Conservation (phyloP, 1,284 basidiomycete genomes). For the Naganishia liquefaciens region DNA sequence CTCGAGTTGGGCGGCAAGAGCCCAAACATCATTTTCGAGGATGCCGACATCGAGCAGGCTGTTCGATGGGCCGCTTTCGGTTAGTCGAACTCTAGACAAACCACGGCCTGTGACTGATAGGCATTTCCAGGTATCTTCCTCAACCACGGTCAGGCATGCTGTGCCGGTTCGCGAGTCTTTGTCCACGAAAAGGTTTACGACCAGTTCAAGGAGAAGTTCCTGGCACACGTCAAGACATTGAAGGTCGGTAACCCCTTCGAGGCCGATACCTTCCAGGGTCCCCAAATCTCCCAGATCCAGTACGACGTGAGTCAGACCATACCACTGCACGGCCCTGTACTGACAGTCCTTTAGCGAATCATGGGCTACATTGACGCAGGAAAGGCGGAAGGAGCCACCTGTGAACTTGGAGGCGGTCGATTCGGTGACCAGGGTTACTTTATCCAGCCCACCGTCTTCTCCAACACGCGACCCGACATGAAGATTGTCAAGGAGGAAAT, state of each 20-base stretch:
- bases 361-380: constrained; percentile 87
- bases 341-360: constrained; percentile 62
- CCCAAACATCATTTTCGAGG: constrained; percentile 64
- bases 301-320: constrained; percentile 44
- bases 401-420: constrained; percentile 73
- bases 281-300: constrained; percentile 64
- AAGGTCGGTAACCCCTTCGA: constrained; percentile 80
- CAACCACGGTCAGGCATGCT: constrained; percentile 76
- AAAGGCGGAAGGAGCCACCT: constrained; percentile 77
- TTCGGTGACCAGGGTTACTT: constrained; percentile 66
- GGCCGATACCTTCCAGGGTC: constrained; percentile 72
- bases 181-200: constrained; percentile 82
- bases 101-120: background rate
- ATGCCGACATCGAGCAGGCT: constrained; percentile 67
- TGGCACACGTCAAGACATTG: constrained; percentile 60
- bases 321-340: constrained; percentile 40
- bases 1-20: constrained; percentile 93
- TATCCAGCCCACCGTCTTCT: constrained; percentile 74
- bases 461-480: constrained; percentile 72
- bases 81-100: background rate
- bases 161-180: constrained; percentile 80
- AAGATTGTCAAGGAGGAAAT: constrained; percentile 89
- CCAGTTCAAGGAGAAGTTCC: constrained; percentile 59
- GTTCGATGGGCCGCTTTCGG: constrained; percentile 76
- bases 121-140: constrained; percentile 60